Percentiles rank a stretch among this genome's conserved stretches.
These are phyloP conservation scores for Hamamelis virginiana DNA, from an alignment of 164 flowering plant species.

Conservation along the genomic window DNA sequence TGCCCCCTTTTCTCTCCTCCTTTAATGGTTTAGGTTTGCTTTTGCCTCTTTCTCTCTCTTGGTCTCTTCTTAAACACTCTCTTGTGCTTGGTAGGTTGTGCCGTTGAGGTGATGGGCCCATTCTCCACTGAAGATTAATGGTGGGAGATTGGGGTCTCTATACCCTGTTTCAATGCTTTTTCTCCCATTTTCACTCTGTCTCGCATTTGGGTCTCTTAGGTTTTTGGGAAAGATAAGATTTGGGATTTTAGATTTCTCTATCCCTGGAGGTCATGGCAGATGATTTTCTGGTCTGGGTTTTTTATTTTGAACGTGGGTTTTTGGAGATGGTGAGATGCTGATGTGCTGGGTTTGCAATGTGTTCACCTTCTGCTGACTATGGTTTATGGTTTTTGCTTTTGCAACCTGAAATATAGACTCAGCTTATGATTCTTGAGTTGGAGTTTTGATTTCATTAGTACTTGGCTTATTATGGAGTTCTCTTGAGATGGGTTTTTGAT, in stretches of 20 bases:
- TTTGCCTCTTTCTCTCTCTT: slow-evolving; percentile 15
- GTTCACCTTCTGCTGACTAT: slow-evolving; percentile 3
- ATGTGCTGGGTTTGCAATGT: slow-evolving; percentile 4
- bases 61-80: slow-evolving; percentile 27
- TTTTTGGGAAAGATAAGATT: slow-evolving; percentile 10
- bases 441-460: neutral
- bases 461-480: neutral
- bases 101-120: slow-evolving; percentile 42
- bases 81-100: slow-evolving; percentile 52
- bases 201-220: slow-evolving; percentile 19
- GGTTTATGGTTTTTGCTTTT: slow-evolving; percentile 11
- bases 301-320: slow-evolving; percentile 21
- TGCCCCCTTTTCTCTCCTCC: slow-evolving; percentile 13
- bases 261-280: neutral
- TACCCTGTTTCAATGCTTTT: slow-evolving; percentile 22
- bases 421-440: slow-evolving; percentile 5
- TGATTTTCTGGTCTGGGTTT: slow-evolving; percentile 21
- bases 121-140: slow-evolving; percentile 38
- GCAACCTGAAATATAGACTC: neutral
- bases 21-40: slow-evolving; percentile 45
- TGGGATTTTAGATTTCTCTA: slow-evolving; percentile 11
- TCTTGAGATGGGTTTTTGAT: neutral
- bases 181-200: slow-evolving; percentile 24
- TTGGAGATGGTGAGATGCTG: slow-evolving; percentile 1
- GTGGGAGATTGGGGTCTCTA: slow-evolving; percentile 17